phyloP scores from a whole-genome alignment of 2,329 filamentous ascomycete species.

The Microsporum ferrugineum region DNA sequence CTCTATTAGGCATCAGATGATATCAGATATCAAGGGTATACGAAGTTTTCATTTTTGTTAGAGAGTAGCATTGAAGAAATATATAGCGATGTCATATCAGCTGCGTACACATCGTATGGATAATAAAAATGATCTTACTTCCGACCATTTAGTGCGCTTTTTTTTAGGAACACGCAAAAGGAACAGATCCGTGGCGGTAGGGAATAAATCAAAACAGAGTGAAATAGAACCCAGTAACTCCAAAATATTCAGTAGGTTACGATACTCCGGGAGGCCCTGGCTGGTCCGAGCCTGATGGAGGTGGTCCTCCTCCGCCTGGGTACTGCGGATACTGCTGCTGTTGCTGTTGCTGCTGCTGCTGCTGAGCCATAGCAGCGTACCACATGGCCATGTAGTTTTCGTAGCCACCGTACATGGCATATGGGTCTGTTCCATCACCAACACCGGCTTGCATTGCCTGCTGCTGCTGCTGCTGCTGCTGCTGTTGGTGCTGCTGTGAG shows the following conservation, averaged over 20 bases:
- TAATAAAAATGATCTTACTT: neutral
- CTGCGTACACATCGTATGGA: neutral
- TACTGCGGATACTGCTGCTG: slow-evolving; percentile 25
- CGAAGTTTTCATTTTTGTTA: neutral
- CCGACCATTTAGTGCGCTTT: neutral
- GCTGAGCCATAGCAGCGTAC: slow-evolving; percentile 58
- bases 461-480: slow-evolving; percentile 42
- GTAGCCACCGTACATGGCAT: slow-evolving; percentile 74
- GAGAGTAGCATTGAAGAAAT: neutral
- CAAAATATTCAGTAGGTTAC: slow-evolving; percentile 5
- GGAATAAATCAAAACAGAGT: neutral
- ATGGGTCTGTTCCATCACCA: slow-evolving; percentile 51
- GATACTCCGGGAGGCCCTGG: slow-evolving; percentile 17
- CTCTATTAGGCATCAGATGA: neutral
- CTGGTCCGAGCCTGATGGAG: slow-evolving; percentile 20
- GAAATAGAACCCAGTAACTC: neutral
- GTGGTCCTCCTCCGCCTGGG: slow-evolving; percentile 14
- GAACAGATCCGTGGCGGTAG: neutral
- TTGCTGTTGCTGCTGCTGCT: slow-evolving; percentile 39
- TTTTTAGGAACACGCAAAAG: neutral
- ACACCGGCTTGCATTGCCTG: slow-evolving; percentile 38
- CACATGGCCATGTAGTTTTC: slow-evolving; percentile 68
- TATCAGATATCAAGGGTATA: neutral
- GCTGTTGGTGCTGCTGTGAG: slow-evolving; percentile 37
- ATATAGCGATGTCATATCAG: neutral